These are phyloP conservation scores for Pisolithus marmoratus DNA, from an alignment of 768 basidiomycete species.

Conservation along the genomic window DNA sequence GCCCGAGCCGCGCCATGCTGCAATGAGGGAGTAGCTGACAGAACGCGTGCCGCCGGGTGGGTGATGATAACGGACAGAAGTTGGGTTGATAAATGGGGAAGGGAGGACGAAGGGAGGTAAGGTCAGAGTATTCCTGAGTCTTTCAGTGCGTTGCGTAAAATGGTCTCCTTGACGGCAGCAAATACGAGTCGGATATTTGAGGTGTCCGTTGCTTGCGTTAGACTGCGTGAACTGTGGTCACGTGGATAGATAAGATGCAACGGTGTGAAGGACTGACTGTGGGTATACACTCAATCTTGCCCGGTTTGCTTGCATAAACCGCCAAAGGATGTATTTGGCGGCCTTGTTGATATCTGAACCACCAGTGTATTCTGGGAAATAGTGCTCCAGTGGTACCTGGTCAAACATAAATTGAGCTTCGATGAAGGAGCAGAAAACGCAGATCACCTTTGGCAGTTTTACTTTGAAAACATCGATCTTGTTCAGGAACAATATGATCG, in stretches of 20 bases:
- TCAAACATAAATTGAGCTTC: not conserved
- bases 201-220: conserved; percentile 88
- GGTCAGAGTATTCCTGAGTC: conserved; percentile 75
- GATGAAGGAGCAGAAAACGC: not conserved
- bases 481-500: conserved; percentile 64
- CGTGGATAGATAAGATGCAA: not conserved
- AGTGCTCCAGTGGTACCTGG: conserved; percentile 67
- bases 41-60: conserved; percentile 13
- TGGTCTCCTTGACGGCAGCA: conserved; percentile 90
- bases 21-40: conserved; percentile 16
- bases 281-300: conserved; percentile 85
- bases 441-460: conserved; percentile 51
- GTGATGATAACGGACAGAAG: too few relatives aligned
- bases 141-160: conserved; percentile 80
- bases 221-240: conserved; percentile 30
- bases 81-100: not conserved
- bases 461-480: conserved; percentile 75
- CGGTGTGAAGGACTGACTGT: conserved; percentile 50
- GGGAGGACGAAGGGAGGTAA: not conserved
- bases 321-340: conserved; percentile 91
- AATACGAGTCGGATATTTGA: conserved; percentile 79
- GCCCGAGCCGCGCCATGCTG: not conserved
- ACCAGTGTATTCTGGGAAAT: conserved; percentile 87
- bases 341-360: conserved; percentile 90
- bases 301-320: conserved; percentile 89